These are phyloP conservation scores for Sesbania bispinosa DNA, from an alignment of 306 rosid species.

Conservation along the genomic window DNA sequence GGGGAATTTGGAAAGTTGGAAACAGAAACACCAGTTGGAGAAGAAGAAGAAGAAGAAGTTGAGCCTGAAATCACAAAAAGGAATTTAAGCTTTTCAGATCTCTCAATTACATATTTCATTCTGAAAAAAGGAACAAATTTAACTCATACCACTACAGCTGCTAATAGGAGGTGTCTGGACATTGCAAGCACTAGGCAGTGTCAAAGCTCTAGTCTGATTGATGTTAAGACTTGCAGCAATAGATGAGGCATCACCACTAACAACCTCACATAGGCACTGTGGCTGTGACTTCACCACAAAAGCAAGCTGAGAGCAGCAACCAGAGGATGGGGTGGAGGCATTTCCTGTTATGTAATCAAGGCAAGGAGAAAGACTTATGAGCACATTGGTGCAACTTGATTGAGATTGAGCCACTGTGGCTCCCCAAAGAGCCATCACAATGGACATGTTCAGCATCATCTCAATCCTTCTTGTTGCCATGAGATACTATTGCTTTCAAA, in stretches of 20 bases:
- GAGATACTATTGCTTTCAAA: not conserved
- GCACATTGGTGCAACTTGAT: conserved; percentile 45
- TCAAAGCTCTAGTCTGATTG: conserved; percentile 54
- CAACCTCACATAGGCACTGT: conserved; percentile 56
- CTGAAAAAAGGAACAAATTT: not conserved
- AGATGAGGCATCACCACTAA: conserved; percentile 41
- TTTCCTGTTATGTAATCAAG: conserved; percentile 53
- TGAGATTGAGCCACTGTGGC: conserved; percentile 40
- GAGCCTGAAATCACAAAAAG: conserved; percentile 23
- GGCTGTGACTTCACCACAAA: conserved; percentile 49
- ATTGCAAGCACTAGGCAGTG: conserved; percentile 47
- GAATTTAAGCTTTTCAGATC: not conserved
- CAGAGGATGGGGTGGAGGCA: conserved; percentile 39
- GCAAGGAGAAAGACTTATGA: conserved; percentile 53
- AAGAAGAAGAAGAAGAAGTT: conserved; percentile 34
- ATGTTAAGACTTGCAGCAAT: conserved; percentile 42
- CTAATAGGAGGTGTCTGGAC: conserved; percentile 54
- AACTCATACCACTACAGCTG: conserved; percentile 38
- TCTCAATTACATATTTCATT: not conserved
- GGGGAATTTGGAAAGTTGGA: conserved; percentile 35
- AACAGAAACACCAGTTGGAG: conserved; percentile 27
- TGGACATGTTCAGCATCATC: conserved; percentile 18
- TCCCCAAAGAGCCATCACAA: conserved; percentile 26
- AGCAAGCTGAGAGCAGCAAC: conserved; percentile 56
- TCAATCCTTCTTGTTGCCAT: conserved; percentile 32